These are phyloP conservation scores for Pezicula neosporulosa DNA, from an alignment of 2,329 filamentous ascomycete genomes.

Conservation along the genomic window DNA sequence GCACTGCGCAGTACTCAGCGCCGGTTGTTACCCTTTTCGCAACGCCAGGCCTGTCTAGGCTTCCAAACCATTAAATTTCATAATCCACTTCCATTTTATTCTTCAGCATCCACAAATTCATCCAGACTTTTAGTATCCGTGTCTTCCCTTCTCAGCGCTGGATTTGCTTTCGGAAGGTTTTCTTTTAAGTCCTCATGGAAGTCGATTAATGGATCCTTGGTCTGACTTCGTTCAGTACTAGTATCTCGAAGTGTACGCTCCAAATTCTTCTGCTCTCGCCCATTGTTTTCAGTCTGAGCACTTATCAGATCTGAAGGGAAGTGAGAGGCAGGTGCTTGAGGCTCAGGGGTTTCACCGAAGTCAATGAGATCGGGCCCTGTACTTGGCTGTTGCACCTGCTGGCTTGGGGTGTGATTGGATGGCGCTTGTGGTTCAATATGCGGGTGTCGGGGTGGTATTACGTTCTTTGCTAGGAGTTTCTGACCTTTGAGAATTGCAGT, in stretches of 20 bases:
- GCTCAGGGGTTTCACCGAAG: constrained; percentile 41
- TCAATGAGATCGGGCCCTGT: constrained; percentile 49
- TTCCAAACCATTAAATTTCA: neutral
- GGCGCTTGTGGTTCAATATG: constrained; percentile 14
- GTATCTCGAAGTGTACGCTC: constrained; percentile 23
- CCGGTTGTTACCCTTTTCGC: constrained; percentile 1
- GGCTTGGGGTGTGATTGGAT: constrained; percentile 1
- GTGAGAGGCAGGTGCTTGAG: constrained; percentile 5
- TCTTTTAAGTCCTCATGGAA: constrained; percentile 53
- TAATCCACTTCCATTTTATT: constrained; percentile 8
- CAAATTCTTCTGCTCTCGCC: constrained; percentile 23
- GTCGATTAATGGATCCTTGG: constrained; percentile 37
- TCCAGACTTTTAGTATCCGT: constrained; percentile 27
- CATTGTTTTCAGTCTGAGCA: constrained; percentile 20
- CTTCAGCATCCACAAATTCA: constrained; percentile 30
- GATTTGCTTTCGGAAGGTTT: constrained; percentile 33
- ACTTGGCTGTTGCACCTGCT: constrained; percentile 2
- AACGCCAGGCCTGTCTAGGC: constrained; percentile 4
- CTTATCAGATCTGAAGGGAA: constrained; percentile 19
- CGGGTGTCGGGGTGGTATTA: constrained; percentile 47
- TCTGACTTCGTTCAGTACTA: constrained; percentile 8
- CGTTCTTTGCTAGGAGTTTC: constrained; percentile 48
- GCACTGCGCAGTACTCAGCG: neutral
- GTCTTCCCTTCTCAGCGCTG: constrained; percentile 19
- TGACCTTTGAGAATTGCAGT: constrained; percentile 83